Evolutionary conservation across 768 basidiomycete species (phyloP).

Genomic region (Lyophyllum atratum): DNA sequence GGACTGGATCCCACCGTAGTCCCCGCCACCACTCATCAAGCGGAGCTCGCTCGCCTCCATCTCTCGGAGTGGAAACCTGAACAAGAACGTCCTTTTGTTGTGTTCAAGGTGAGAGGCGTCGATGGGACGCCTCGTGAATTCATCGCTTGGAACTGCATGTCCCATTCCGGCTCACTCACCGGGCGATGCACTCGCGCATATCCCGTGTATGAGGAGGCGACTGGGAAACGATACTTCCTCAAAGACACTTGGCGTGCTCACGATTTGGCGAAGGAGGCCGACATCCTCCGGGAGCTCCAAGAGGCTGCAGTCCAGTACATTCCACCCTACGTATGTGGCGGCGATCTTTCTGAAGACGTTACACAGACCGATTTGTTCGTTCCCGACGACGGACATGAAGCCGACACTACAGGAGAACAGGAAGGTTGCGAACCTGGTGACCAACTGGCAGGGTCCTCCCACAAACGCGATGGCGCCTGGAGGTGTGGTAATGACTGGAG

Average conservation of each 20-base stretch:
- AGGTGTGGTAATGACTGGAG: constrained; percentile 1
- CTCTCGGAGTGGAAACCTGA: constrained; percentile 6
- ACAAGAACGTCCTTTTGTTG: constrained; percentile 1
- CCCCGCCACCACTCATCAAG: constrained; percentile 9
- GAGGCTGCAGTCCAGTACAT: constrained; percentile 19
- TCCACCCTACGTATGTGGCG: constrained; percentile 26
- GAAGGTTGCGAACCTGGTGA: background rate
- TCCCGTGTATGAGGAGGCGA: constrained; percentile 16
- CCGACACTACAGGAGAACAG: background rate
- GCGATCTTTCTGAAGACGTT: constrained; percentile 25
- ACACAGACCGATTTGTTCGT: constrained; percentile 15
- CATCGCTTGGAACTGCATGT: background rate
- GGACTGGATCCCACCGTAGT: constrained; percentile 30
- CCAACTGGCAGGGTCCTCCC: background rate
- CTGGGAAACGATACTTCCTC: constrained; percentile 18
- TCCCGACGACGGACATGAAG: background rate
- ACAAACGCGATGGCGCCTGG: constrained; percentile 6
- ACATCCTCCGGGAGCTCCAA: constrained; percentile 17
- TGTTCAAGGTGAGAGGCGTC: constrained; percentile 7
- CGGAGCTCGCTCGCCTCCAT: background rate
- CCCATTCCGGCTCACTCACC: constrained; percentile 12
- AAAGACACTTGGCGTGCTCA: constrained; percentile 29
- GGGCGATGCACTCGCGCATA: constrained; percentile 19
- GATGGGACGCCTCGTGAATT: background rate
- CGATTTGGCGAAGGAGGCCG: constrained; percentile 15